Conservation (phyloP, 2,329 filamentous ascomycete genomes). For the Exophiala oligosperma region DNA sequence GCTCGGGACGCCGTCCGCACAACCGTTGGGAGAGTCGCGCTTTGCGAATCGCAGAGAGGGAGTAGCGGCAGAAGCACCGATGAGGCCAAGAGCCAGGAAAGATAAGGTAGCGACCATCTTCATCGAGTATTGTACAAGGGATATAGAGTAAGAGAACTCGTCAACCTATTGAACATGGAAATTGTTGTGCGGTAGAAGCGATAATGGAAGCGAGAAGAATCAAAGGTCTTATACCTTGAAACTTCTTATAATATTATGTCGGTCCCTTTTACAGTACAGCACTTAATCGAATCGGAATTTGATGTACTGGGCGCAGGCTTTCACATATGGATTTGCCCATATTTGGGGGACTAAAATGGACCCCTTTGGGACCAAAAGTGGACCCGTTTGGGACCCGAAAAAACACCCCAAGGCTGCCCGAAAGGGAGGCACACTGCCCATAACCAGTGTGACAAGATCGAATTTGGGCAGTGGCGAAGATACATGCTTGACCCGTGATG, state of each 20-base stretch:
- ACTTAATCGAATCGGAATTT: neutral
- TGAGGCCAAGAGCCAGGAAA: slow-evolving; percentile 5
- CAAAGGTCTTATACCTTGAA: slow-evolving; percentile 1
- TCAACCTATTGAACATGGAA: slow-evolving; percentile 1
- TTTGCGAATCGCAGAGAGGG: slow-evolving; percentile 13
- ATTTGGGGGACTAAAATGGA: neutral
- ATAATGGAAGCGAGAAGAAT: slow-evolving; percentile 3
- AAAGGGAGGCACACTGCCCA: neutral
- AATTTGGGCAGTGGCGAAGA: neutral
- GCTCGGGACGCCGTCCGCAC: slow-evolving; percentile 4
- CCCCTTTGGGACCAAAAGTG: neutral
- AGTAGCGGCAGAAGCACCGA: slow-evolving; percentile 11
- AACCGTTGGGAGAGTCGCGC: slow-evolving; percentile 11
- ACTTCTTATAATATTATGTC: neutral
- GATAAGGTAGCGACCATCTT: neutral
- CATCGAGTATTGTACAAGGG: neutral
- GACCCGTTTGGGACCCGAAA: neutral
- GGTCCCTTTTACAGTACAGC: neutral
- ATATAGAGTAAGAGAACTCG: neutral
- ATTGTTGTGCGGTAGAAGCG: neutral
- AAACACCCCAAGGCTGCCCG: neutral
- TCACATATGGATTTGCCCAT: neutral
- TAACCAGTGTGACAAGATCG: neutral
- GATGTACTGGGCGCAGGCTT: neutral
- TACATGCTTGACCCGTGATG: neutral